Evolutionary conservation across 768 basidiomycete genomes (phyloP).

Genomic region (Pleurotus sapidus): DNA sequence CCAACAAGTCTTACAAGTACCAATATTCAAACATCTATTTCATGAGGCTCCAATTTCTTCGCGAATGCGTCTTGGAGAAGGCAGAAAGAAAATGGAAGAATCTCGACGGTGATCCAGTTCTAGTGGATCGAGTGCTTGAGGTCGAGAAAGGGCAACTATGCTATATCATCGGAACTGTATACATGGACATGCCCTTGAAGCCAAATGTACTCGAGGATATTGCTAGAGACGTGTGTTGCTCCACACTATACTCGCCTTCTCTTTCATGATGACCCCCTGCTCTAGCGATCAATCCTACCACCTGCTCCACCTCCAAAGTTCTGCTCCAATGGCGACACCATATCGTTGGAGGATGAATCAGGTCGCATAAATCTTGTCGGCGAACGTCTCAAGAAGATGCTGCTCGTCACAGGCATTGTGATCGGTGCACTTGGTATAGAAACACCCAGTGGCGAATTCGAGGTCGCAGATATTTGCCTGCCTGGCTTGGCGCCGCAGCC

Average conservation of each 20-base stretch:
- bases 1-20: constrained; percentile 48
- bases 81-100: constrained; percentile 39
- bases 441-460: constrained; percentile 86
- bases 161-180: constrained; percentile 92
- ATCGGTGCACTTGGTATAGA: constrained; percentile 89
- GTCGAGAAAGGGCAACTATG: constrained; percentile 82
- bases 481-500: constrained; percentile 76
- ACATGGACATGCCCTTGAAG: constrained; percentile 98
- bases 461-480: constrained; percentile 86
- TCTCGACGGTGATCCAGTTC: constrained; percentile 51
- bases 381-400: constrained; percentile 52
- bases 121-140: constrained; percentile 83
- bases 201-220: constrained; percentile 97
- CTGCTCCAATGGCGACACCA: constrained; percentile 69
- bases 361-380: constrained; percentile 91
- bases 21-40: constrained; percentile 62
- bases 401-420: constrained; percentile 89
- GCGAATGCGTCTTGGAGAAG: constrained; percentile 35
- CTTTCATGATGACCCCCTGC: not conserved
- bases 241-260: constrained; percentile 1
- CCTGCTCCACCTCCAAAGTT: constrained; percentile 77
- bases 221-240: constrained; percentile 76
- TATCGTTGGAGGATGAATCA: constrained; percentile 96
- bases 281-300: constrained; percentile 84
- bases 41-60: constrained; percentile 39